Evolutionary conservation across 495 filamentous ascomycete genomes (phyloP).

Genomic region (Aspergillus homomorphus): DNA sequence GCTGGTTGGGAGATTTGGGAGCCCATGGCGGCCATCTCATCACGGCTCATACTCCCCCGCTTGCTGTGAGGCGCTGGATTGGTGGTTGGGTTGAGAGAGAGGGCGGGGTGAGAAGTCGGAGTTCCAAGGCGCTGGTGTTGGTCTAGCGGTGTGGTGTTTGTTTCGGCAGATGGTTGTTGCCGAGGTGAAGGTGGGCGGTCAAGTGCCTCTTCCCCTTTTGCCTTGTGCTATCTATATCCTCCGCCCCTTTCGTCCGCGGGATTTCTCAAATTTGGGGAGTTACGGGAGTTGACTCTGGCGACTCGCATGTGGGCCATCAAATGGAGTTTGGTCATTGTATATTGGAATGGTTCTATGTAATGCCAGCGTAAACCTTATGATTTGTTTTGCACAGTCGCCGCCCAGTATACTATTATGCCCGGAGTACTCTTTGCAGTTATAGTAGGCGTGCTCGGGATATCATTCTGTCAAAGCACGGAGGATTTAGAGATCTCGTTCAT

Average conservation of each 20-base stretch:
- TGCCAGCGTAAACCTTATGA: background rate
- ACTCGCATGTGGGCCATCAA: background rate
- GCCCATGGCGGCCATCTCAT: constrained; percentile 57
- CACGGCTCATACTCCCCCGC: constrained; percentile 33
- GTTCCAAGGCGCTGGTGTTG: background rate
- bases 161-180: constrained; percentile 16
- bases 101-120: background rate
- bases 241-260: background rate
- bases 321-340: background rate
- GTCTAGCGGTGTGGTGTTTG: background rate
- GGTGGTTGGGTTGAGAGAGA: constrained; percentile 6
- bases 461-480: constrained; percentile 5
- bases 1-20: constrained; percentile 19
- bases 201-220: background rate
- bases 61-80: constrained; percentile 1
- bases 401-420: background rate
- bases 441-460: background rate
- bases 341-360: background rate
- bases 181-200: constrained; percentile 13
- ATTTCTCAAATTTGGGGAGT: background rate
- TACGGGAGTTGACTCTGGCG: background rate
- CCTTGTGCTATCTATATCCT: background rate
- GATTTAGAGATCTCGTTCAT: background rate
- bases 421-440: background rate
- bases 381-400: background rate